Conservation (phyloP, 2,329 filamentous ascomycete species). For the Zymoseptoria ardabiliae region DNA sequence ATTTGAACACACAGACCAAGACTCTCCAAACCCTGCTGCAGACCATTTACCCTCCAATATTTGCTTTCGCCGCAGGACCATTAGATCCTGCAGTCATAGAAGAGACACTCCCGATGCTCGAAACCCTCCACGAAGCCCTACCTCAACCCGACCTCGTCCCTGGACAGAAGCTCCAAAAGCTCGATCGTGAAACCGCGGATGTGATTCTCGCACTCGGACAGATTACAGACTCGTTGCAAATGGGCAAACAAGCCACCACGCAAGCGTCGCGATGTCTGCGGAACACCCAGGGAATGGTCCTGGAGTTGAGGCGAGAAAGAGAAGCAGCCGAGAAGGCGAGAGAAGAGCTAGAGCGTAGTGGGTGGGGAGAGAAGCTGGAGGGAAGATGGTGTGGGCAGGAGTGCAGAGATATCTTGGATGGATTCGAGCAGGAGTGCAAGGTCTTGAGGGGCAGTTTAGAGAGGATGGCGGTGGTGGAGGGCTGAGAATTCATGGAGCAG, state of each 20-base stretch:
- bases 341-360: conserved; percentile 69
- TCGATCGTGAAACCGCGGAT: conserved; percentile 60
- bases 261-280: conserved; percentile 73
- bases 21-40: conserved; percentile 67
- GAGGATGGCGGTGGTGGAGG: background rate
- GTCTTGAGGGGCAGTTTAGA: conserved; percentile 54
- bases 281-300: conserved; percentile 75
- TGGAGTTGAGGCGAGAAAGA: conserved; percentile 75
- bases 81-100: conserved; percentile 60
- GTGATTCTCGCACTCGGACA: conserved; percentile 75
- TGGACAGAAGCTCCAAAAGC: conserved; percentile 58
- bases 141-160: conserved; percentile 59
- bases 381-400: conserved; percentile 75
- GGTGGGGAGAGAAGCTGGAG: conserved; percentile 69
- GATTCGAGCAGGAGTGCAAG: conserved; percentile 86
- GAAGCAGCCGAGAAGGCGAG: conserved; percentile 77
- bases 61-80: conserved; percentile 50
- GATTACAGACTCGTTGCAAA: conserved; percentile 85
- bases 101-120: conserved; percentile 59
- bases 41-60: conserved; percentile 52
- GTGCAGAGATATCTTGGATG: conserved; percentile 80
- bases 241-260: conserved; percentile 81
- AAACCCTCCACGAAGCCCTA: conserved; percentile 58
- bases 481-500: background rate
- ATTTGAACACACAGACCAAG: conserved; percentile 68